phyloP scores from a whole-genome alignment of 495 filamentous ascomycete species.

The Podospora appendiculata region DNA sequence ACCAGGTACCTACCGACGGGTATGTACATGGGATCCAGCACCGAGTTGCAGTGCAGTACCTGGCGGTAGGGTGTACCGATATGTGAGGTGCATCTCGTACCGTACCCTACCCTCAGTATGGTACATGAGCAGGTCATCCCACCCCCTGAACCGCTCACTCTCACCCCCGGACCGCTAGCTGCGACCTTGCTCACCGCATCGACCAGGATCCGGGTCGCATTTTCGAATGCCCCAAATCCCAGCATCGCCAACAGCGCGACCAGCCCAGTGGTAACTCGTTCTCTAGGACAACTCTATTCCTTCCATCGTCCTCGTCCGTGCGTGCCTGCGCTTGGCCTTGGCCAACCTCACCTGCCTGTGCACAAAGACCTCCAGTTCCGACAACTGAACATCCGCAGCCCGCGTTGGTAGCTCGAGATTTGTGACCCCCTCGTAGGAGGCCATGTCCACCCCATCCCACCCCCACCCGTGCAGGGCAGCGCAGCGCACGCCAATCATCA shows the following conservation, averaged over 20 bases:
- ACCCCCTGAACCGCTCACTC: not conserved
- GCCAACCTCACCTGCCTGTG: no score
- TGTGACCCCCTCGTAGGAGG: conserved; percentile 7
- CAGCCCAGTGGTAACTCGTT: conserved; percentile 18
- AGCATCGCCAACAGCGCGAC: conserved; percentile 14
- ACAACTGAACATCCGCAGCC: no score
- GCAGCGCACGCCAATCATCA: conserved; percentile 15
- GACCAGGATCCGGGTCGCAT: conserved; percentile 10
- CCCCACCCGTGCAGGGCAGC: conserved; percentile 5
- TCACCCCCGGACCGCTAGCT: conserved; percentile 5
- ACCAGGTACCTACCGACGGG: no score
- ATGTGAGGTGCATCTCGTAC: no score
- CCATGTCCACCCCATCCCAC: conserved; percentile 1
- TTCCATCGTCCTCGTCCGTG: no score
- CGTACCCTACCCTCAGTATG: no score
- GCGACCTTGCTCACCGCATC: conserved; percentile 16
- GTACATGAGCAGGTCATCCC: no score
- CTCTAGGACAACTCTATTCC: not conserved
- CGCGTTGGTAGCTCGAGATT: conserved; percentile 9
- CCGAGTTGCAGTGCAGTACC: no score
- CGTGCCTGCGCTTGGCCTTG: no score
- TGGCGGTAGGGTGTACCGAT: no score
- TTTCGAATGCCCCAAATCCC: not conserved
- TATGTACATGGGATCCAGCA: no score
- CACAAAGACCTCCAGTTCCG: no score